These are phyloP conservation scores for Camptophora hylomeconis DNA, from an alignment of 2,329 filamentous ascomycete species.

Conservation along the genomic window DNA sequence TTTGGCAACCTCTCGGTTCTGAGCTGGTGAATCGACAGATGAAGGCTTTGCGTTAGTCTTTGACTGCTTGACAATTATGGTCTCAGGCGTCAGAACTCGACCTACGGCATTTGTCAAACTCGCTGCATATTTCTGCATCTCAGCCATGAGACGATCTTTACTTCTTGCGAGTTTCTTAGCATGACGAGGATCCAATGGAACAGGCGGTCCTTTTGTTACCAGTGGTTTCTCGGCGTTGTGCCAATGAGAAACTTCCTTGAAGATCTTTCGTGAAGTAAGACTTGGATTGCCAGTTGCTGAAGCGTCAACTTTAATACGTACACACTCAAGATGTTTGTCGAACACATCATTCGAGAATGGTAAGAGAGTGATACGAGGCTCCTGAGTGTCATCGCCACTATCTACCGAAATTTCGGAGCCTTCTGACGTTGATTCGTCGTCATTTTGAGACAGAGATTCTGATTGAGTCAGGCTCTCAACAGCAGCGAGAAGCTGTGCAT, in stretches of 20 bases:
- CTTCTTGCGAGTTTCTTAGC: conserved; percentile 30
- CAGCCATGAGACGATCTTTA: conserved; percentile 54
- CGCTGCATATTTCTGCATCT: conserved; percentile 55
- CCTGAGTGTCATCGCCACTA: no score
- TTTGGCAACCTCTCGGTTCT: no score
- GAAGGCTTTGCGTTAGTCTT: conserved; percentile 6
- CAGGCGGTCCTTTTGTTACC: background rate
- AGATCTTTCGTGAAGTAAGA: conserved; percentile 12
- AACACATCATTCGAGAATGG: conserved; percentile 20
- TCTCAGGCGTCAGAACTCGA: conserved; percentile 51
- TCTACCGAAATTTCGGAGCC: no score
- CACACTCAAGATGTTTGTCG: conserved; percentile 17
- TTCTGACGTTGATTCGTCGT: no score
- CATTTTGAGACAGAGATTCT: no score
- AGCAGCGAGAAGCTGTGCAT: no score
- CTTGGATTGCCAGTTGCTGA: conserved; percentile 4
- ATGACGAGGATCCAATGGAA: conserved; percentile 17
- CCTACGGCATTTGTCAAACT: conserved; percentile 54
- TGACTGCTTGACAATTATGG: conserved; percentile 36
- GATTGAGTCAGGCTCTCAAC: no score
- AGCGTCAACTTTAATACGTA: conserved; percentile 15
- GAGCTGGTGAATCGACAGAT: no score
- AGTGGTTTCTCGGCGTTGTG: conserved; percentile 19
- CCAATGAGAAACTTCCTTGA: conserved; percentile 23
- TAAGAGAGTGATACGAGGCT: conserved; percentile 6